These are phyloP conservation scores for Erodium trifolium DNA, from an alignment of 441 rosid genomes.

Conservation along the genomic window DNA sequence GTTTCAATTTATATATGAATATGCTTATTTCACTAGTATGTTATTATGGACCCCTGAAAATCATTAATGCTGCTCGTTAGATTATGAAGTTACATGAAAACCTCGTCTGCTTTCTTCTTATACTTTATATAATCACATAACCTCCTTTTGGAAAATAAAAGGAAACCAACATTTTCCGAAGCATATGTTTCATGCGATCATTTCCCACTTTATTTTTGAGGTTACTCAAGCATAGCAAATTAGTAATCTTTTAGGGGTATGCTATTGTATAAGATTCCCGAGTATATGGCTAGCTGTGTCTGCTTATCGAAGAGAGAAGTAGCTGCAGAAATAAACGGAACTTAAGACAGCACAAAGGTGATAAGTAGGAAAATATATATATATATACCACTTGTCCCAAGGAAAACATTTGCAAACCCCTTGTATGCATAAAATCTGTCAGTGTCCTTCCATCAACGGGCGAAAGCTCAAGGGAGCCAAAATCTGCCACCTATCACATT, in stretches of 20 bases:
- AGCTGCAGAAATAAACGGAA: background rate
- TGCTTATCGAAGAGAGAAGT: background rate
- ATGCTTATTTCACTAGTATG: background rate
- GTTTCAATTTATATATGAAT: no score
- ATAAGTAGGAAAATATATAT: conserved; percentile 9
- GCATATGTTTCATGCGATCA: background rate
- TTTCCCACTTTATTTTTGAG: background rate
- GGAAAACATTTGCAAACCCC: conserved; percentile 74
- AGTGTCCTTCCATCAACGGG: conserved; percentile 81
- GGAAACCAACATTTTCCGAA: background rate
- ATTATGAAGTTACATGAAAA: background rate
- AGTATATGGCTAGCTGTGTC: background rate
- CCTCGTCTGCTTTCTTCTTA: background rate
- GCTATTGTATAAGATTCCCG: background rate
- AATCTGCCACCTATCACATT: conserved; percentile 63
- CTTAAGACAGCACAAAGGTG: background rate
- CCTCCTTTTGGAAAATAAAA: background rate
- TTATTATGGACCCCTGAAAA: background rate
- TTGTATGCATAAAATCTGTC: conserved; percentile 81
- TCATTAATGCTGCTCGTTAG: background rate
- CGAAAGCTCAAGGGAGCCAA: conserved; percentile 82
- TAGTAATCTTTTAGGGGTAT: background rate
- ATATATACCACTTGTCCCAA: conserved; percentile 59
- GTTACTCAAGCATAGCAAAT: background rate
- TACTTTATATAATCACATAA: conserved; percentile 3